These are phyloP conservation scores for Seiridium cupressi DNA, from an alignment of 2,329 filamentous ascomycete species.

Conservation along the genomic window DNA sequence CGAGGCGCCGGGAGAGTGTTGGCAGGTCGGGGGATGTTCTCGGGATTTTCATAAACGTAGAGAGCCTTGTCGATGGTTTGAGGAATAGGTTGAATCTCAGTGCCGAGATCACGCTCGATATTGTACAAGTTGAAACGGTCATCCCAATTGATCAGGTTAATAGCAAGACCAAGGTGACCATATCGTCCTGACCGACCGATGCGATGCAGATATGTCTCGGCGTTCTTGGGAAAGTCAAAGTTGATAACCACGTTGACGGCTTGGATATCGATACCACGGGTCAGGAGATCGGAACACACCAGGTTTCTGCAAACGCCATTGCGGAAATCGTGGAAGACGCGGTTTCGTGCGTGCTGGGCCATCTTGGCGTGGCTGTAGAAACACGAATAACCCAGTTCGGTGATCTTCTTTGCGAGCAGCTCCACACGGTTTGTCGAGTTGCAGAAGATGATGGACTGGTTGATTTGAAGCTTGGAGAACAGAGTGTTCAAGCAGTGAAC, in stretches of 20 bases:
- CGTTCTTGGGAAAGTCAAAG: constrained; percentile 99
- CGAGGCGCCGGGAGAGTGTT: constrained; percentile 37
- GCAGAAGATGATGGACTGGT: constrained; percentile 99
- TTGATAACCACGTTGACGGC: constrained; percentile 99
- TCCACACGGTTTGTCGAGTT: constrained; percentile 99
- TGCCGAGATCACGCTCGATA: constrained; percentile 95
- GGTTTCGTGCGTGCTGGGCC: constrained; percentile 94
- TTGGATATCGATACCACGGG: constrained; percentile 98
- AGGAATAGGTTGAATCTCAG: constrained; percentile 96
- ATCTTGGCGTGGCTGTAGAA: constrained; percentile 99
- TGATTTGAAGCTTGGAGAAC: constrained; percentile 98
- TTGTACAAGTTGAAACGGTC: constrained; percentile 98
- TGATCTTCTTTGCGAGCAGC: constrained; percentile 97
- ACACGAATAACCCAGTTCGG: constrained; percentile 97
- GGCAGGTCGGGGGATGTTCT: constrained; percentile 84
- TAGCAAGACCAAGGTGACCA: constrained; percentile 93
- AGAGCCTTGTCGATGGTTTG: constrained; percentile 93
- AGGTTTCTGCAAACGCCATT: constrained; percentile 97
- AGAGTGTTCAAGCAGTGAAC: constrained; percentile 98
- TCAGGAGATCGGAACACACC: constrained; percentile 95
- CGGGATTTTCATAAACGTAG: constrained; percentile 96
- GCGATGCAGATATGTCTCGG: constrained; percentile 96
- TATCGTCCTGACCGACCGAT: constrained; percentile 98
- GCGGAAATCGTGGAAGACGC: constrained; percentile 98
- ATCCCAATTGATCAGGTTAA: constrained; percentile 99